Evolutionary conservation across 768 basidiomycete genomes (phyloP).

Genomic region (Cystofilobasidium ferigula): DNA sequence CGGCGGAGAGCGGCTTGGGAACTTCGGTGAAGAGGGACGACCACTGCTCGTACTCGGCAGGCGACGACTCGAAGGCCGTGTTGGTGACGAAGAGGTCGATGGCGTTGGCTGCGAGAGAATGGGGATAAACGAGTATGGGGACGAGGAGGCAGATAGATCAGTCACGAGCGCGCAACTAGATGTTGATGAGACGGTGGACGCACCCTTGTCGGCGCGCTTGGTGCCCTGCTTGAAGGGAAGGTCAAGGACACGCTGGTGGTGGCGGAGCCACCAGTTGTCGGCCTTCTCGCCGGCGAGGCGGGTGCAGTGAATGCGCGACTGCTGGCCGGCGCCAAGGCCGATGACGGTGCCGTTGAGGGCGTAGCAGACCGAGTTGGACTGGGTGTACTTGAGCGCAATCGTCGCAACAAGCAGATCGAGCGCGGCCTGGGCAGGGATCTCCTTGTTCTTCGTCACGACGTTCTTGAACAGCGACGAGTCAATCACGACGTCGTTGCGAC

Average conservation of each 20-base stretch:
- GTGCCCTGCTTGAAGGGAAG: slow-evolving; percentile 95
- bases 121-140: not conserved
- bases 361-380: slow-evolving; percentile 97
- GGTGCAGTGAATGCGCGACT: slow-evolving; percentile 98
- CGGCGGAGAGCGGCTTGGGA: slow-evolving; percentile 53
- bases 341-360: slow-evolving; percentile 83
- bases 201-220: slow-evolving; percentile 81
- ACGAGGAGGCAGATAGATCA: not conserved
- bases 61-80: slow-evolving; percentile 60
- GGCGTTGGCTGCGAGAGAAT: slow-evolving; percentile 56
- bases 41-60: slow-evolving; percentile 83
- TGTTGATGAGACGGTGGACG: not conserved
- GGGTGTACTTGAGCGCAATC: slow-evolving; percentile 93
- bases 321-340: slow-evolving; percentile 94
- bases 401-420: slow-evolving; percentile 95
- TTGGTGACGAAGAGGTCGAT: slow-evolving; percentile 93
- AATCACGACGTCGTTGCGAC: slow-evolving; percentile 80
- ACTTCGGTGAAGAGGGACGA: slow-evolving; percentile 68
- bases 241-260: slow-evolving; percentile 82
- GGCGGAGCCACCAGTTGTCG: slow-evolving; percentile 98
- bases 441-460: slow-evolving; percentile 77
- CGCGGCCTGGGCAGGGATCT: slow-evolving; percentile 64
- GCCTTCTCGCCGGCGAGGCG: slow-evolving; percentile 93
- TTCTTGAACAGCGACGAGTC: slow-evolving; percentile 69
- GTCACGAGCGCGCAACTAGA: too few species aligned